Evolutionary conservation across 2,329 filamentous ascomycete species (phyloP), one percentile per base, ranked within the genome.

Genomic region (Paracorniculantispora psalliotae): DNA sequence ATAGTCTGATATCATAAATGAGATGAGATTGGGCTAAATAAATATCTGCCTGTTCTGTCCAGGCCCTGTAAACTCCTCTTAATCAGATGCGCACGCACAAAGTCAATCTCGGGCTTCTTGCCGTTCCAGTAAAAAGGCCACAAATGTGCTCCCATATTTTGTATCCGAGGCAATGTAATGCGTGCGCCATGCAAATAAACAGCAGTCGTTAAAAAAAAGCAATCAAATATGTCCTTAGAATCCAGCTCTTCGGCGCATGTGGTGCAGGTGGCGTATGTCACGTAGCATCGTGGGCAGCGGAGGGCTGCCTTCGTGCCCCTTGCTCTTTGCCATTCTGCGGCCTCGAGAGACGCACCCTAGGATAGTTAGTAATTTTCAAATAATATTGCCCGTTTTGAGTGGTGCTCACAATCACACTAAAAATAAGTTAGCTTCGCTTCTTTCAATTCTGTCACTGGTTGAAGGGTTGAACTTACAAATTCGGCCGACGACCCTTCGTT

Each of bases 401-500:
- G 6, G 44, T 17, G 59, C 64, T 23, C 63, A 66, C 64, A 66
- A 37, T 66, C 64, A 41, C 58, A 59, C 58, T 54, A 37, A n/a
- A 10, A 37, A 23, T n/a, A n/a, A n/a, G n/a, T n/a, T n/a, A n/a
- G n/a, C n/a, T n/a, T n/a, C n/a, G n/a, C n/a, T n/a, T n/a, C n/a
- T n/a, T n/a, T n/a, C n/a, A n/a, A n/a, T n/a, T n/a, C n/a, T n/a
- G n/a, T n/a, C n/a, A n/a, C n/a, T n/a, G 9, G 21, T 5, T 25
- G 21, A n/a, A n/a, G 13, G 30, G n/a, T 44, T n/a, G n/a, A n/a
- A 75, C 79, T 76, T 68, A 83, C 81, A 65, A 77, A 72, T 37
- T 80, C 86, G n/a, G 79, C 74, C 13, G 87, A 90, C 43, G 89
- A 93, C 17, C 90, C 90, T 64, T 92, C 89, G 65, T 96, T 92